Evolutionary conservation across 257 asterid genomes (phyloP).

Genomic region (Ehretia macrophylla): DNA sequence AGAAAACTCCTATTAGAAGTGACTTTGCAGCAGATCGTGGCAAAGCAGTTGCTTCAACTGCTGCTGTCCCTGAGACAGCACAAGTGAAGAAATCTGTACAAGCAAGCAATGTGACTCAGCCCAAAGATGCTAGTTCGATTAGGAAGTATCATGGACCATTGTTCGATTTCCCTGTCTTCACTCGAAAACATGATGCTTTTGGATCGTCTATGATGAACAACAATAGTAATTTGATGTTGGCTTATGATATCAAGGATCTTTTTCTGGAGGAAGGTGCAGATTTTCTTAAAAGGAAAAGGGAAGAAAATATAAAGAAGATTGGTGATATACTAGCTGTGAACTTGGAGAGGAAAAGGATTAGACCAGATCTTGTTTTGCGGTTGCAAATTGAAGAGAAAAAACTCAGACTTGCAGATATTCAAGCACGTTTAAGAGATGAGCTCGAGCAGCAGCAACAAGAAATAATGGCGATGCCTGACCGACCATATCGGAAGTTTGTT

Average conservation of each 20-base stretch:
- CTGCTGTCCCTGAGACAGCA: conserved; percentile 46
- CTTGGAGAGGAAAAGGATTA: conserved; percentile 91
- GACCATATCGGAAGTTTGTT: conserved; percentile 91
- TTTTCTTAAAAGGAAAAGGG: conserved; percentile 65
- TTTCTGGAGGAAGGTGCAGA: conserved; percentile 80
- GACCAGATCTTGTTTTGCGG: conserved; percentile 82
- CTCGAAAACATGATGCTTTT: conserved; percentile 82
- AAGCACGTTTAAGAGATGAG: conserved; percentile 88
- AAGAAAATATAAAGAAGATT: conserved; percentile 74
- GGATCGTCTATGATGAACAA: conserved; percentile 76
- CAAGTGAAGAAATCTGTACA: conserved; percentile 64
- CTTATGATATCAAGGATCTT: conserved; percentile 85
- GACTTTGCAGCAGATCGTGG: conserved; percentile 71
- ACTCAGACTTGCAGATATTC: conserved; percentile 85
- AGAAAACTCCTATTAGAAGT: conserved; percentile 46
- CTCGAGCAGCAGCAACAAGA: conserved; percentile 93
- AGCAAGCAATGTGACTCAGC: conserved; percentile 50
- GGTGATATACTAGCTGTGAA: conserved; percentile 79
- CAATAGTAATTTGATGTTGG: conserved; percentile 64
- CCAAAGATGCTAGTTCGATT: conserved; percentile 64
- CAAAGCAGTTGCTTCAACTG: conserved; percentile 56
- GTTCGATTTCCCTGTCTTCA: conserved; percentile 93
- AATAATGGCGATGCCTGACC: conserved; percentile 98
- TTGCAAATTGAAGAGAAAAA: conserved; percentile 94
- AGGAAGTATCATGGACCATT: conserved; percentile 97